A percentile compares a stretch with the other conserved stretches of the same genome.
These are phyloP conservation scores for Eremomyces bilateralis DNA, from an alignment of 495 filamentous ascomycete genomes.

Conservation along the genomic window DNA sequence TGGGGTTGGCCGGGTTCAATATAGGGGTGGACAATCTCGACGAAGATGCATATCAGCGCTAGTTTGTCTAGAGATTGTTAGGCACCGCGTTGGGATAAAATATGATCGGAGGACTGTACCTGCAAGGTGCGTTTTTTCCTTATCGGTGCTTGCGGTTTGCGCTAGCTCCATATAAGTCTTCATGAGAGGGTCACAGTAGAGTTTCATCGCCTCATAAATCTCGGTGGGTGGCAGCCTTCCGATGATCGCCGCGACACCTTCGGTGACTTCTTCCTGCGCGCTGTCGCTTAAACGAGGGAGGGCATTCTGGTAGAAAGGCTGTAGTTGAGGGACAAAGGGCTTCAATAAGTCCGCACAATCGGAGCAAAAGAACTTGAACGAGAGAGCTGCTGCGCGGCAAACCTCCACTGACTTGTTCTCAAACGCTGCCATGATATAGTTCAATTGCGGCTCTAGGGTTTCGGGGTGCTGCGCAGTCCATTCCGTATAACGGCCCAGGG, in stretches of 20 bases:
- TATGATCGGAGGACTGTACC: conserved; percentile 28
- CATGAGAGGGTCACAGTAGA: conserved; percentile 87
- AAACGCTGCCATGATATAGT: conserved; percentile 86
- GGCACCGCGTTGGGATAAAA: conserved; percentile 3
- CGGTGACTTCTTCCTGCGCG: conserved; percentile 89
- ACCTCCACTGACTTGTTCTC: conserved; percentile 69
- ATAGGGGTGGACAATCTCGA: conserved; percentile 58
- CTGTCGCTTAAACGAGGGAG: conserved; percentile 59
- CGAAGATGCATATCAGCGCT: conserved; percentile 75
- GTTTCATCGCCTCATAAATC: conserved; percentile 62
- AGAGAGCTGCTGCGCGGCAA: conserved; percentile 70
- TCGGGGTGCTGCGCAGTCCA: conserved; percentile 93
- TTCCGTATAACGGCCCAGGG: conserved; percentile 85
- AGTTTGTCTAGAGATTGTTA: conserved; percentile 46
- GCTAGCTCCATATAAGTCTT: conserved; percentile 68
- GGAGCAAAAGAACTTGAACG: conserved; percentile 88
- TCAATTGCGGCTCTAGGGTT: conserved; percentile 72
- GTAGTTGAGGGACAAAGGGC: conserved; percentile 58
- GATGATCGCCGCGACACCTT: conserved; percentile 80
- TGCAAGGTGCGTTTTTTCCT: conserved; percentile 59
- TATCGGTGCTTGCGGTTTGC: conserved; percentile 44
- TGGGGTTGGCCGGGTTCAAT: conserved; percentile 52
- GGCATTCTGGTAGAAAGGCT: conserved; percentile 75
- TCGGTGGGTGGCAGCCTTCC: conserved; percentile 62
- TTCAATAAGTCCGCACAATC: conserved; percentile 78